Conservation (phyloP, 768 basidiomycete species). For the Rhizopogon roseolus region DNA sequence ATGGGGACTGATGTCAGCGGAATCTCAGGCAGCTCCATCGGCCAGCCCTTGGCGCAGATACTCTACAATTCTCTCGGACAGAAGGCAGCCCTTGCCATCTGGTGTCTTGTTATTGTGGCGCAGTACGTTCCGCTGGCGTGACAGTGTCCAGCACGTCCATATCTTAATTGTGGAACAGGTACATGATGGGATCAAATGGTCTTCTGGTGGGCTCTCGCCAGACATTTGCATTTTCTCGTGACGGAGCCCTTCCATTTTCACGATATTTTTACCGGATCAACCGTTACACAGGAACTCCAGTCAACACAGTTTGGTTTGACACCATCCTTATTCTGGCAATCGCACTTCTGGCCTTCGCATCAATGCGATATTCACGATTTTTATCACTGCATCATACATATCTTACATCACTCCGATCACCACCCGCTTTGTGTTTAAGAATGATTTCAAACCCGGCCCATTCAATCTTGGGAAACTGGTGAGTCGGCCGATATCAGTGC, state of each 20-base stretch:
- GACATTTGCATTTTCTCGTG: constrained; percentile 67
- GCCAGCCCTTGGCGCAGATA: constrained; percentile 41
- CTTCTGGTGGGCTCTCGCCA: constrained; percentile 49
- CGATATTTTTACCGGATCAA: constrained; percentile 56
- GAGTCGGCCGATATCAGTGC: background rate
- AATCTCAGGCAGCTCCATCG: constrained; percentile 36
- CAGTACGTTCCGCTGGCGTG: constrained; percentile 11
- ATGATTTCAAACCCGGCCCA: constrained; percentile 51
- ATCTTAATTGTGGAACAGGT: constrained; percentile 22
- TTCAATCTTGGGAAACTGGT: constrained; percentile 39
- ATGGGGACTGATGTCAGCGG: constrained; percentile 46
- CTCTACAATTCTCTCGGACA: constrained; percentile 42
- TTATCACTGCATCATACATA: constrained; percentile 41
- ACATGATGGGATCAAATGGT: constrained; percentile 57
- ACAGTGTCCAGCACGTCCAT: background rate
- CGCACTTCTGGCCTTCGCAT: constrained; percentile 57
- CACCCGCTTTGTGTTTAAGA: constrained; percentile 42
- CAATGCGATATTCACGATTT: constrained; percentile 52
- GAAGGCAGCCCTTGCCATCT: constrained; percentile 34
- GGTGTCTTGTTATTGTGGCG: constrained; percentile 30
- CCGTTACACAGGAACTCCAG: constrained; percentile 44
- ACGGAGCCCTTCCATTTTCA: constrained; percentile 65
- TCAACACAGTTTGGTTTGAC: constrained; percentile 53
- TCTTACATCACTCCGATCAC: constrained; percentile 54
- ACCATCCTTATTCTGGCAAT: constrained; percentile 42